Conservation (phyloP, 768 basidiomycete genomes). For the Tephrocybe rancida region DNA sequence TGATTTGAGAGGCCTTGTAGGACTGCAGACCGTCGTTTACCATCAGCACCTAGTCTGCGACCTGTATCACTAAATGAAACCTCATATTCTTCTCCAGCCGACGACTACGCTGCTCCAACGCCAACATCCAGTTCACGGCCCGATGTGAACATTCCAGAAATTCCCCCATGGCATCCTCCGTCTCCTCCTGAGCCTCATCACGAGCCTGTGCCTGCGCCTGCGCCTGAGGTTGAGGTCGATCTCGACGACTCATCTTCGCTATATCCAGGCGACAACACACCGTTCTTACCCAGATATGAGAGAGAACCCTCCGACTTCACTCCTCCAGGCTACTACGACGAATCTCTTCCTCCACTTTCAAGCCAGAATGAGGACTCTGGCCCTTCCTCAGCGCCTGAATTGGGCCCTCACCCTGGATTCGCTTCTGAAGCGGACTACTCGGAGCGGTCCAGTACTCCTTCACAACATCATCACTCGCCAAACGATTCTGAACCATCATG, state of each 20-base stretch:
- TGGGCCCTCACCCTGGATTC: slow-evolving; percentile 4
- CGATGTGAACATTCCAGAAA: background rate
- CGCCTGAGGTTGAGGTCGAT: background rate
- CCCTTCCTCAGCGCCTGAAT: background rate
- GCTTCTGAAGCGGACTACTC: background rate
- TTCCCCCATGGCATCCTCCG: slow-evolving; percentile 9
- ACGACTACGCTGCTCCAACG: background rate
- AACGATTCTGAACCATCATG: background rate
- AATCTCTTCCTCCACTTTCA: background rate
- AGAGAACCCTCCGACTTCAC: slow-evolving; percentile 3
- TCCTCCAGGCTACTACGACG: slow-evolving; percentile 7
- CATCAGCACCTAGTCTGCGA: slow-evolving; percentile 2
- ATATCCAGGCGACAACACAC: slow-evolving; percentile 13
- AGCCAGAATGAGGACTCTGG: background rate
- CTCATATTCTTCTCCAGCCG: background rate
- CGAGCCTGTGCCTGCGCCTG: background rate
- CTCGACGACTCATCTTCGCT: slow-evolving; percentile 17
- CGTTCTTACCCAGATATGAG: slow-evolving; percentile 11
- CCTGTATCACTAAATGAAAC: slow-evolving; percentile 6
- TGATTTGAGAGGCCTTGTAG: background rate
- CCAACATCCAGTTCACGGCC: slow-evolving; percentile 3
- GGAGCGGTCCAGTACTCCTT: slow-evolving; percentile 1
- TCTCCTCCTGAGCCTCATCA: background rate
- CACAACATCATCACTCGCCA: slow-evolving; percentile 1
- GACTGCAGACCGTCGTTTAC: slow-evolving; percentile 8